A percentile compares a stretch with the other conserved stretches of the same genome.
Conservation (phyloP, 768 basidiomycete species). For the Amanita thiersii region DNA sequence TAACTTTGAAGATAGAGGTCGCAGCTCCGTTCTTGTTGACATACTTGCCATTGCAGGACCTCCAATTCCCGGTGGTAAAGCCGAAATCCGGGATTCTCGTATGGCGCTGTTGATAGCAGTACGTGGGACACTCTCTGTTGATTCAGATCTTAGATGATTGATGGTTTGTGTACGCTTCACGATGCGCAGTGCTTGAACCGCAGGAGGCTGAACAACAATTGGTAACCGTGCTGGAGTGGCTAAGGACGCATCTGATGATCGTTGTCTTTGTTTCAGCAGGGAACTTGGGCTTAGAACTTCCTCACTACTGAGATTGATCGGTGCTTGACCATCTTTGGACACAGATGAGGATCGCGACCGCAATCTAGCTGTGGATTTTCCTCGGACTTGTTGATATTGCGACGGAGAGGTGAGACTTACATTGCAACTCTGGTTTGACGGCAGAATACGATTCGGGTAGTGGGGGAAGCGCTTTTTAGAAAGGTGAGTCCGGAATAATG, state of each 20-base stretch:
- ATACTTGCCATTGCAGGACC: neutral
- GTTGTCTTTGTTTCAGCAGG: neutral
- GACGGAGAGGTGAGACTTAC: neutral
- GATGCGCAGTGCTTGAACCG: slow-evolving; percentile 38
- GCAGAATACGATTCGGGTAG: no score
- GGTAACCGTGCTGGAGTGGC: slow-evolving; percentile 10
- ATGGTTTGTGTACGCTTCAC: slow-evolving; percentile 32
- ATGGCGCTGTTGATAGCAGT: neutral
- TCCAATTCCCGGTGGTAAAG: slow-evolving; percentile 1
- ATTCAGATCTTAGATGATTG: slow-evolving; percentile 3
- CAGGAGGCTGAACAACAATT: slow-evolving; percentile 21
- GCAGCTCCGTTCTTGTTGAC: neutral
- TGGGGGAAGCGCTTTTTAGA: no score
- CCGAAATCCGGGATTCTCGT: no score
- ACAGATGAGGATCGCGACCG: neutral
- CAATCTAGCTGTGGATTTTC: neutral
- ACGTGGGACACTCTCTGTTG: slow-evolving; percentile 1
- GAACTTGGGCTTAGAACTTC: neutral
- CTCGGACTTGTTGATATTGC: neutral
- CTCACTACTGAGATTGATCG: neutral
- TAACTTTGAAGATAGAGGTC: neutral
- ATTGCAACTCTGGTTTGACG: no score
- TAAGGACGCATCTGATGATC: slow-evolving; percentile 1
- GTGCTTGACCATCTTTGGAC: neutral
- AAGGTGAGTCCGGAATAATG: no score